Conservation (phyloP, 768 basidiomycete genomes). For the Leccinum variicolor region DNA sequence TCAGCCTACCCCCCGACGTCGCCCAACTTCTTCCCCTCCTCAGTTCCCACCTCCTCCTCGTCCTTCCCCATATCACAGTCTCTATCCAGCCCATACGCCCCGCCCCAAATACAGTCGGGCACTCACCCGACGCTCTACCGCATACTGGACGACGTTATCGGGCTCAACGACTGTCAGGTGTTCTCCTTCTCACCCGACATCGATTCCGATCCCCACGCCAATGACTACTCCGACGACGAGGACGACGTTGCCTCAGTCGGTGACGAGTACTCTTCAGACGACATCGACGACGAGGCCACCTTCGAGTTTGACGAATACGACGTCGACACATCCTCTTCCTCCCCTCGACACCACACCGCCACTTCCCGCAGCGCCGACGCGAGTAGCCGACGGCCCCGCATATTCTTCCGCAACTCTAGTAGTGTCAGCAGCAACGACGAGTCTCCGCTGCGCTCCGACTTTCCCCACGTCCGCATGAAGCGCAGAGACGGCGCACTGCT, state of each 20-base stretch:
- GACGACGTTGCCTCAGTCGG: slow-evolving; percentile 65
- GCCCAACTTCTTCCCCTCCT: slow-evolving; percentile 73
- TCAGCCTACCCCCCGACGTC: slow-evolving; percentile 80
- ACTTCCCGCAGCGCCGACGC: slow-evolving; percentile 3
- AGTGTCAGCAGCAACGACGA: slow-evolving; percentile 34
- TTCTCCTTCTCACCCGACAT: slow-evolving; percentile 92
- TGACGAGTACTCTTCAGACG: slow-evolving; percentile 67
- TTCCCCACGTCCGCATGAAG: slow-evolving; percentile 49
- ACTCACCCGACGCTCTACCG: slow-evolving; percentile 89
- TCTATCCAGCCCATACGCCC: slow-evolving; percentile 61
- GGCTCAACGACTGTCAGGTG: slow-evolving; percentile 89
- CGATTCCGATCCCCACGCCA: slow-evolving; percentile 91
- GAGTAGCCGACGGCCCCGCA: slow-evolving; percentile 6
- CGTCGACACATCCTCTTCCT: slow-evolving; percentile 47
- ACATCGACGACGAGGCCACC: slow-evolving; percentile 69
- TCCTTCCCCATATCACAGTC: slow-evolving; percentile 65
- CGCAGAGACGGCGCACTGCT: slow-evolving; percentile 73
- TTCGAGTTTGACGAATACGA: slow-evolving; percentile 85
- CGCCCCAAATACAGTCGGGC: slow-evolving; percentile 71
- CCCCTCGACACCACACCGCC: slow-evolving; percentile 10
- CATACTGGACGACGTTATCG: slow-evolving; percentile 86
- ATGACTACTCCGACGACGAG: slow-evolving; percentile 75
- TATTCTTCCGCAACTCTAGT: slow-evolving; percentile 28
- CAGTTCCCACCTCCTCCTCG: slow-evolving; percentile 61
- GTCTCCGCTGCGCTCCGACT: slow-evolving; percentile 33